phyloP scores from a whole-genome alignment of 2,329 filamentous ascomycete species.

The Plectosphaerella sp. region DNA sequence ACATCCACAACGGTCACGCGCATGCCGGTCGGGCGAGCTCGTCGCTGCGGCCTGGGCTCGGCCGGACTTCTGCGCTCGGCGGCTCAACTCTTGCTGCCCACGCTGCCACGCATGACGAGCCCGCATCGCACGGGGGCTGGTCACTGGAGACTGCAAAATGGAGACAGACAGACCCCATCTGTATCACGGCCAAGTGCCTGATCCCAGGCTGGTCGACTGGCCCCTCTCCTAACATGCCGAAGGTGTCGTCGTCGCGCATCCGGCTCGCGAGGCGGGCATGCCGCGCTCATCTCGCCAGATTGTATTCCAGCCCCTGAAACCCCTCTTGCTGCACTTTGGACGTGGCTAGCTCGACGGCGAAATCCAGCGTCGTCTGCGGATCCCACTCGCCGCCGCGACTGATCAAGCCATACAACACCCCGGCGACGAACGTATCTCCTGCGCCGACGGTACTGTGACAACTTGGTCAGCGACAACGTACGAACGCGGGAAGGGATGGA shows the following conservation, averaged over 20 bases:
- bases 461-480: neutral
- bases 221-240: no score
- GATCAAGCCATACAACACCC: conserved; percentile 59
- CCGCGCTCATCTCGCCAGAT: neutral
- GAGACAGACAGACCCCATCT: neutral
- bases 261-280: neutral
- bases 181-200: no score
- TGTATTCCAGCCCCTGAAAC: conserved; percentile 35
- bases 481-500: conserved; percentile 1
- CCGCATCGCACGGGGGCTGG: no score
- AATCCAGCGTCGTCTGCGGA: conserved; percentile 42
- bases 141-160: neutral
- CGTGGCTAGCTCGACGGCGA: conserved; percentile 64
- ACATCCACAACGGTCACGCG: no score
- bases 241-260: neutral
- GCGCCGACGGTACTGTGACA: conserved; percentile 61
- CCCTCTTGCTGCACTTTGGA: conserved; percentile 65
- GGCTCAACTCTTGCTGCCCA: no score
- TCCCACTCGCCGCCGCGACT: conserved; percentile 45
- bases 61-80: no score
- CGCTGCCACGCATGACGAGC: no score
- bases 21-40: no score
- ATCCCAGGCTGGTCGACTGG: no score
- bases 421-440: conserved; percentile 72
- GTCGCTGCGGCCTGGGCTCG: no score